A percentile compares a stretch with the other conserved stretches of the same genome.
phyloP scores from a whole-genome alignment of 2,329 filamentous ascomycete genomes.

The Verticillium isaacii region DNA sequence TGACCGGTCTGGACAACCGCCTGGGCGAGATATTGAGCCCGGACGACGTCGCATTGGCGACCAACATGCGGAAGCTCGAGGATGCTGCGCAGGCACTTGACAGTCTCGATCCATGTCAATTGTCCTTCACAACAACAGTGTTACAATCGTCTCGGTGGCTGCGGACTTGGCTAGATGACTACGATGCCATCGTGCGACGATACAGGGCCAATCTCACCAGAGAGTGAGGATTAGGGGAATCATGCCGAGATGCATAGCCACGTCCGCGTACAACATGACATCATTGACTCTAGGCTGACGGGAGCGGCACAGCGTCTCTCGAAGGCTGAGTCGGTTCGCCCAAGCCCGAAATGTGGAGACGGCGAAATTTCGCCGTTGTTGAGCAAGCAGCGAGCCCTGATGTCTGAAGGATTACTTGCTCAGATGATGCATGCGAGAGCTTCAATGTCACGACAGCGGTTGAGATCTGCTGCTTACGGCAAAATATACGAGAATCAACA shows the following conservation, averaged over 20 bases:
- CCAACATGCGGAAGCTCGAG: background rate
- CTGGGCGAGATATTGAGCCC: background rate
- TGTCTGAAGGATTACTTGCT: background rate
- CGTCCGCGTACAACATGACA: background rate
- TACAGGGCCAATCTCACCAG: background rate
- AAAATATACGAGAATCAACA: background rate
- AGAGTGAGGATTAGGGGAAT: background rate
- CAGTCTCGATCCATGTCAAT: background rate
- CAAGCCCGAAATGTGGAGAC: background rate
- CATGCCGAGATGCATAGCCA: background rate
- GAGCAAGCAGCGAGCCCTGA: background rate
- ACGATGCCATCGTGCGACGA: background rate
- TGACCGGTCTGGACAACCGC: background rate
- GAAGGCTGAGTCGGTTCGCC: background rate
- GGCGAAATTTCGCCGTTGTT: constrained; percentile 1
- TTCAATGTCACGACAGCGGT: background rate
- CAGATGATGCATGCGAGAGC: background rate
- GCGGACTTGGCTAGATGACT: background rate
- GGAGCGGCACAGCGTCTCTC: background rate
- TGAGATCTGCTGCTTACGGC: background rate
- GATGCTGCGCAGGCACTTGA: background rate
- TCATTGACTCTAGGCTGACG: background rate
- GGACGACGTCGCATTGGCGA: background rate
- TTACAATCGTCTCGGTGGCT: background rate
- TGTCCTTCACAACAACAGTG: background rate